A percentile compares a stretch with the other conserved stretches of the same genome.
Conservation (phyloP, 441 rosid species). For the Pelargonium australe region DNA sequence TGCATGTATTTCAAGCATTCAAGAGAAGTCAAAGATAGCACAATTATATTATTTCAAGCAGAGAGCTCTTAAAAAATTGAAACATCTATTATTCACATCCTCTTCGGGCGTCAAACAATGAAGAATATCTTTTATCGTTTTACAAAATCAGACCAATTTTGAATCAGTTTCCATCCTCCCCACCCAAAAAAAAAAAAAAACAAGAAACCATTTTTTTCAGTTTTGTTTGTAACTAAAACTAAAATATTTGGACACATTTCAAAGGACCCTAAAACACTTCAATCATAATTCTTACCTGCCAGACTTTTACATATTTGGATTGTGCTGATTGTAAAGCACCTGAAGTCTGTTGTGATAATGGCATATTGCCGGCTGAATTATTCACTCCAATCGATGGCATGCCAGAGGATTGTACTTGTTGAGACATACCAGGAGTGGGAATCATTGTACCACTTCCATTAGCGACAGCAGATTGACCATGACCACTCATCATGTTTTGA, state of each 20-base stretch:
- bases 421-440: slow-evolving; percentile 90
- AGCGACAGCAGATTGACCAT: slow-evolving; percentile 56
- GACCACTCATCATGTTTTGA: slow-evolving; percentile 63
- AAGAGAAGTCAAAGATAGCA: slow-evolving; percentile 21
- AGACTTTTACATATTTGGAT: slow-evolving; percentile 83
- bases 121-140: not conserved
- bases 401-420: slow-evolving; percentile 62
- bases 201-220: no score
- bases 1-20: slow-evolving; percentile 31
- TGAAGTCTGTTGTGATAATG: slow-evolving; percentile 62
- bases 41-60: not conserved
- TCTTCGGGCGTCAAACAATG: not conserved
- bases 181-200: no score
- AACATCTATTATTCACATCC: not conserved
- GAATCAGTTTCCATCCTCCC: not conserved
- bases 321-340: slow-evolving; percentile 63
- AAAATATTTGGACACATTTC: not conserved
- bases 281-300: slow-evolving; percentile 60
- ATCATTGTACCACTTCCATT: slow-evolving; percentile 74
- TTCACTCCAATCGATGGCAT: slow-evolving; percentile 61
- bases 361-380: slow-evolving; percentile 59
- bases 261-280: not conserved
- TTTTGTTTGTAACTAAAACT: not conserved
- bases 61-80: not conserved
- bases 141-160: not conserved